Conservation (phyloP, 1,284 basidiomycete species). For the Microbotryum intermedium region DNA sequence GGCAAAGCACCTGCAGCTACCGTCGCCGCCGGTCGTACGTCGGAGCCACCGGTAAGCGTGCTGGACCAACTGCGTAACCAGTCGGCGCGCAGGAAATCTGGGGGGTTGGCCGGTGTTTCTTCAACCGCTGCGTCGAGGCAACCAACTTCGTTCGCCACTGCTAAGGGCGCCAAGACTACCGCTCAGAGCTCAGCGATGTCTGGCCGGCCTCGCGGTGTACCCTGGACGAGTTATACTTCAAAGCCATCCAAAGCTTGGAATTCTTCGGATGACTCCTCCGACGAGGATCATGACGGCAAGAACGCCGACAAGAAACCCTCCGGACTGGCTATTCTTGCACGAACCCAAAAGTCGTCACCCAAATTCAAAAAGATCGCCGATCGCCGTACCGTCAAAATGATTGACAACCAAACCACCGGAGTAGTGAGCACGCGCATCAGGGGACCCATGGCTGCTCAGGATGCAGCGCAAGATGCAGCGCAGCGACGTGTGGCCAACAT, state of each 20-base stretch:
- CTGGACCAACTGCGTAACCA: too few species aligned
- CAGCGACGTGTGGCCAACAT: slow-evolving; percentile 45
- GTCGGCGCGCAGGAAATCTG: too few species aligned
- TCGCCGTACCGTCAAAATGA: slow-evolving; percentile 24
- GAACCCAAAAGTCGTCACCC: slow-evolving; percentile 48
- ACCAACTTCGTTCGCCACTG: neutral
- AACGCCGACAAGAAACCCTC: slow-evolving; percentile 23
- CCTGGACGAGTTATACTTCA: slow-evolving; percentile 28
- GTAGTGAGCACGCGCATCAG: slow-evolving; percentile 36
- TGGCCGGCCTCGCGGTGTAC: slow-evolving; percentile 22
- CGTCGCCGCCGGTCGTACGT: too few species aligned
- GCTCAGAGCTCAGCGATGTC: neutral
- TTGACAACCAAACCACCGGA: slow-evolving; percentile 17
- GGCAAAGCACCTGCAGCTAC: neutral
- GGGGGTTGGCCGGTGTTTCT: too few species aligned
- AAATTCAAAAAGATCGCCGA: slow-evolving; percentile 59
- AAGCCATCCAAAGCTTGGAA: slow-evolving; percentile 27
- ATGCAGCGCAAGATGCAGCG: slow-evolving; percentile 43
- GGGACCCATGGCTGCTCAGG: too few species aligned
- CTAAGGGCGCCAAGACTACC: neutral
- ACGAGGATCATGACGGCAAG: slow-evolving; percentile 51
- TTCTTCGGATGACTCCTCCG: slow-evolving; percentile 46
- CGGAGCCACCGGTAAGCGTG: too few species aligned
- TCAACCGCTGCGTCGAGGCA: too few species aligned
- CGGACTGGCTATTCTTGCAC: slow-evolving; percentile 55